A percentile compares a stretch with the other conserved stretches of the same genome.
These are phyloP conservation scores for Xylariales sp. DNA, from an alignment of 2,329 filamentous ascomycete genomes.

Conservation along the genomic window DNA sequence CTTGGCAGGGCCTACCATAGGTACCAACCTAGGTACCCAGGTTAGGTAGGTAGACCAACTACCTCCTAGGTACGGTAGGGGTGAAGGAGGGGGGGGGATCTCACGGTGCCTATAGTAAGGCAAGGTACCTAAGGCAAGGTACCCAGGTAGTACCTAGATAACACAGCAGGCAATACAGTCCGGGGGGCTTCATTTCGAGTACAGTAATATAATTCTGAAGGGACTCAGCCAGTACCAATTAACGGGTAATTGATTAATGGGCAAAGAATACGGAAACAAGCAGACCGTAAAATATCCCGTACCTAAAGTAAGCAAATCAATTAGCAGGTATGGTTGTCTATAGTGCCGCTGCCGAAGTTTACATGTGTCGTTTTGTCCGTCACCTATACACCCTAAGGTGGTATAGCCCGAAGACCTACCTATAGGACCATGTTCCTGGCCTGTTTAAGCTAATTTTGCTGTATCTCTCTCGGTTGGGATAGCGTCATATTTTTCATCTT, in stretches of 20 bases:
- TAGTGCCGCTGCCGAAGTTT: too few relatives aligned
- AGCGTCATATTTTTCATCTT: conserved; percentile 33
- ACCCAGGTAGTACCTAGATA: not conserved
- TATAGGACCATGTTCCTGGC: too few relatives aligned
- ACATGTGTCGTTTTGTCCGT: too few relatives aligned
- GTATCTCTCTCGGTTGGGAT: conserved; percentile 14
- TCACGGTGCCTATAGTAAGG: too few relatives aligned
- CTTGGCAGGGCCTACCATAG: conserved; percentile 22
- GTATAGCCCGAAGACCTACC: not conserved
- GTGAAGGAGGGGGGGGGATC: too few relatives aligned
- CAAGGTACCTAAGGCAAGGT: too few relatives aligned
- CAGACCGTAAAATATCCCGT: too few relatives aligned
- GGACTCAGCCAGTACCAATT: not conserved
- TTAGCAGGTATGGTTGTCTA: not conserved
- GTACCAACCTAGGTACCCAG: not conserved
- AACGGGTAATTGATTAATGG: too few relatives aligned
- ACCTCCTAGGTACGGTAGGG: too few relatives aligned
- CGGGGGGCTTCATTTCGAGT: conserved; percentile 6
- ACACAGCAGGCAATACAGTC: conserved; percentile 9
- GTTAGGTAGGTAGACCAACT: too few relatives aligned
- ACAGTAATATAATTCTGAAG: not conserved
- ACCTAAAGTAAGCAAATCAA: not conserved
- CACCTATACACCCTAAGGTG: not conserved
- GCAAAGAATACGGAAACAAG: too few relatives aligned
- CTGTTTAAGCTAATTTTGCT: not conserved